Percentiles rank a stretch among this genome's conserved stretches.
phyloP scores from a whole-genome alignment of 164 flowering plant genomes.

The Tinospora cordifolia region DNA sequence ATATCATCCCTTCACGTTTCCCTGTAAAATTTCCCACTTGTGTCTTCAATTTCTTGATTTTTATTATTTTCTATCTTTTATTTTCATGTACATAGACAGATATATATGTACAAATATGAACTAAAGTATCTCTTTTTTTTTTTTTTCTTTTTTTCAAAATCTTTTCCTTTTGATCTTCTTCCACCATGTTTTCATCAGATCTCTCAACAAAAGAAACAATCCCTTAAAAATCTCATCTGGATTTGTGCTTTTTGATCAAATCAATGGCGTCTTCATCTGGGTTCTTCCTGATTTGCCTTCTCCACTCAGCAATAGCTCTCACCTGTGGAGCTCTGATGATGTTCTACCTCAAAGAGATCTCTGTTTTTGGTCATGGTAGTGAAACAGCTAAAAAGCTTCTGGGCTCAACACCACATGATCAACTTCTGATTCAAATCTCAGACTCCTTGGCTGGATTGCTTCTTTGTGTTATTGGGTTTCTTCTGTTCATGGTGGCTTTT shows the following conservation, averaged over 20 bases:
- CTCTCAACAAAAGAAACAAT: too few species aligned
- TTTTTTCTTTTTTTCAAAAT: too few species aligned
- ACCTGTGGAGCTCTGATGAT: constrained; percentile 65
- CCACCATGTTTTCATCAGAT: too few species aligned
- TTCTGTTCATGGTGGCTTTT: constrained; percentile 66
- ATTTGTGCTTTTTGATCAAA: background rate
- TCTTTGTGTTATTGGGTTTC: constrained; percentile 46
- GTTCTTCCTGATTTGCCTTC: constrained; percentile 50
- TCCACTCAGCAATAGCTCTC: constrained; percentile 54
- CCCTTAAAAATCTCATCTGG: too few species aligned
- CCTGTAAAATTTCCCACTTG: background rate
- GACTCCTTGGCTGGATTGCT: constrained; percentile 79
- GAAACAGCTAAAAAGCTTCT: constrained; percentile 57
- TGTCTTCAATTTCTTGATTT: too few species aligned
- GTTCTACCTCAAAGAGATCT: constrained; percentile 55
- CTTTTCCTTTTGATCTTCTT: too few species aligned
- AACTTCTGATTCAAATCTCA: constrained; percentile 55
- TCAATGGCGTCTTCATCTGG: constrained; percentile 39
- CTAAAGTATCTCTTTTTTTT: too few species aligned
- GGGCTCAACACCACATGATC: constrained; percentile 72
- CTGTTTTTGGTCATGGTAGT: constrained; percentile 45
- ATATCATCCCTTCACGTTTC: constrained; percentile 1
- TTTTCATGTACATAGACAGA: too few species aligned
- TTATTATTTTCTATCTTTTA: too few species aligned
- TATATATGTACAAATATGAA: too few species aligned